phyloP scores from a whole-genome alignment of 345 rosid genomes.

The Streptanthus diversifolius region DNA sequence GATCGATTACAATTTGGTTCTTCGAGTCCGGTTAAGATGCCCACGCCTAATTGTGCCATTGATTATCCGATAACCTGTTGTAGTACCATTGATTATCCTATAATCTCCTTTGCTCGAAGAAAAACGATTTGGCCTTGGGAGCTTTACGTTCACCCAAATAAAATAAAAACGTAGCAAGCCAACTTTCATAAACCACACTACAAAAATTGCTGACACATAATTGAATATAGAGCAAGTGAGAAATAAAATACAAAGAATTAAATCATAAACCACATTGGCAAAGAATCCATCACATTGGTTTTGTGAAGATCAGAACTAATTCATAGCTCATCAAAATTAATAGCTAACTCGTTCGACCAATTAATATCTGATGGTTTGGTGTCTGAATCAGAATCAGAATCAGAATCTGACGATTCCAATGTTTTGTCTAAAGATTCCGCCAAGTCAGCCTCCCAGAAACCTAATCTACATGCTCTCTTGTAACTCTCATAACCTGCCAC shows the following conservation, averaged over 20 bases:
- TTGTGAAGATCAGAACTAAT: background rate
- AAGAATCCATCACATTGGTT: background rate
- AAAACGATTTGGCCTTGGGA: background rate
- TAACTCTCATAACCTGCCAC: constrained; percentile 56
- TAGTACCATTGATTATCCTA: no score
- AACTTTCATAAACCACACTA: background rate
- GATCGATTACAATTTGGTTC: no score
- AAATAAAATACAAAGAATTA: background rate
- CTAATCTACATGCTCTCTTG: constrained; percentile 57
- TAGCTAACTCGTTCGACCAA: constrained; percentile 51
- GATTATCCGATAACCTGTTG: background rate
- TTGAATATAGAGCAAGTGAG: background rate
- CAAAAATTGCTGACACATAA: background rate
- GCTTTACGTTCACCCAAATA: background rate
- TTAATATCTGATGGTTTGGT: constrained; percentile 41
- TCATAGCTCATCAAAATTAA: constrained; percentile 71
- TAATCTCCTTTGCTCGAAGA: no score
- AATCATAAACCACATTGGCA: background rate
- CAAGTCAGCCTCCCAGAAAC: constrained; percentile 61
- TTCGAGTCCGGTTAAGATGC: no score
- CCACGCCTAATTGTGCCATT: no score
- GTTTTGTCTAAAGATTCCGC: constrained; percentile 63
- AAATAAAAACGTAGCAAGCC: background rate
- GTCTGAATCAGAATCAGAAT: constrained; percentile 34
- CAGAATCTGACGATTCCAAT: constrained; percentile 30